phyloP scores from a whole-genome alignment of 768 basidiomycete species.

The Agaricus bisporus region DNA sequence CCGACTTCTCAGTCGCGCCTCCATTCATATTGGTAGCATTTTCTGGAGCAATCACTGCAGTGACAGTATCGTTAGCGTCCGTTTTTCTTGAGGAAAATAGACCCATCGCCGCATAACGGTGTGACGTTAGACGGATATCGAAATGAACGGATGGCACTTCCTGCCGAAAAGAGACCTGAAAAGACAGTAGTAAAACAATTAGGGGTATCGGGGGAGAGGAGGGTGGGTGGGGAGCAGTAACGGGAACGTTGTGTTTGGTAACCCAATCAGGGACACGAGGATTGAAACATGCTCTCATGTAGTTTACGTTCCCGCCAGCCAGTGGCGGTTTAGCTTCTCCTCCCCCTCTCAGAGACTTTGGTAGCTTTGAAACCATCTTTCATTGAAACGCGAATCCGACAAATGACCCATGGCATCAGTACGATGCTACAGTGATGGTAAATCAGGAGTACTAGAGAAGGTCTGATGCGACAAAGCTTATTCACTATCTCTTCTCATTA shows the following conservation, averaged over 20 bases:
- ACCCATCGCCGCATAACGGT: constrained; percentile 43
- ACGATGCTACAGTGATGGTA: not conserved
- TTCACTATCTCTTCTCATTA: constrained; percentile 40
- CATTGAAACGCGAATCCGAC: too few relatives aligned
- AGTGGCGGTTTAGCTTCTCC: too few relatives aligned
- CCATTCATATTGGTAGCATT: constrained; percentile 12
- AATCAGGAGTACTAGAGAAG: not conserved
- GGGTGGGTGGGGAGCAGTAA: not conserved
- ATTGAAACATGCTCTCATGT: constrained; percentile 11
- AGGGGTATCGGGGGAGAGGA: not conserved
- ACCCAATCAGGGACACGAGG: constrained; percentile 13
- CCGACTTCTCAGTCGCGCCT: constrained; percentile 31
- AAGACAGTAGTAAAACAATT: not conserved
- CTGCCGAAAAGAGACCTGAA: not conserved
- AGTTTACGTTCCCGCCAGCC: not conserved
- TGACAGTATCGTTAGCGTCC: constrained; percentile 29
- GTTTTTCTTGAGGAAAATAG: constrained; percentile 47
- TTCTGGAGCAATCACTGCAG: constrained; percentile 17
- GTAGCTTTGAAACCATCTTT: too few relatives aligned
- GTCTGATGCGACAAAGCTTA: not conserved
- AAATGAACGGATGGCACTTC: not conserved
- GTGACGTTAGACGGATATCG: not conserved
- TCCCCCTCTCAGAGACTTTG: too few relatives aligned
- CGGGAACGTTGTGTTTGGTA: not conserved
- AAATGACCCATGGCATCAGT: too few relatives aligned